Evolutionary conservation across 1,284 basidiomycete species (phyloP).

Genomic region (Papiliotrema flavescens): DNA sequence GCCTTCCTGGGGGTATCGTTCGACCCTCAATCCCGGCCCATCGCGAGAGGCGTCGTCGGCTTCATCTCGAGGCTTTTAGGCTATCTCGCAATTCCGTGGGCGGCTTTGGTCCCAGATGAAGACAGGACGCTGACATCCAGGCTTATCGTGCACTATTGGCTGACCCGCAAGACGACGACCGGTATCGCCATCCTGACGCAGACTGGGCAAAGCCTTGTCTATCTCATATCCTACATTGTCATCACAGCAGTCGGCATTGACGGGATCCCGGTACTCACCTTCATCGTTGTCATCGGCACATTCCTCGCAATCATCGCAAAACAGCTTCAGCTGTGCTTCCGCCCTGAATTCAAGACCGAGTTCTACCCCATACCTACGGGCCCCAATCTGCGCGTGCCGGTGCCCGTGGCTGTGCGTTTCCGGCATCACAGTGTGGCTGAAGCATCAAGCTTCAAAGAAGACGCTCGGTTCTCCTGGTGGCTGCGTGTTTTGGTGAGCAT

Average conservation of each 20-base stretch:
- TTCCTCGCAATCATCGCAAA: background rate
- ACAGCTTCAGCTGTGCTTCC: background rate
- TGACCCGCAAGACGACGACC: background rate
- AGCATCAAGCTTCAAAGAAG: background rate
- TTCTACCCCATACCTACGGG: background rate
- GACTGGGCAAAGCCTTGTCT: background rate
- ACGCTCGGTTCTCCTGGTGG: background rate
- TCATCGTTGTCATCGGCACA: background rate
- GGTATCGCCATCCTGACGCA: background rate
- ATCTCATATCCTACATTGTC: constrained; percentile 5
- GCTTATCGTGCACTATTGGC: constrained; percentile 1
- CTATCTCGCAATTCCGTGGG: background rate
- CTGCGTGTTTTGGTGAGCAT: background rate
- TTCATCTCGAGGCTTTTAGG: background rate
- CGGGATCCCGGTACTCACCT: background rate
- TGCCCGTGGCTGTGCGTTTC: background rate
- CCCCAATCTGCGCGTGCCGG: background rate
- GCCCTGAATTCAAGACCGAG: background rate
- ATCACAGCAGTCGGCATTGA: background rate
- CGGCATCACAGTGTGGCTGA: background rate
- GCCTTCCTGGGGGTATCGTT: background rate
- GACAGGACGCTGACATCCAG: background rate
- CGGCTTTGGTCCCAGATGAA: background rate
- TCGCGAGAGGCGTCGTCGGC: background rate
- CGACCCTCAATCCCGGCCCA: background rate